Base-by-base conservation (phyloP, 257 asterid genomes). In the Ajuga chamaepitys region DNA sequence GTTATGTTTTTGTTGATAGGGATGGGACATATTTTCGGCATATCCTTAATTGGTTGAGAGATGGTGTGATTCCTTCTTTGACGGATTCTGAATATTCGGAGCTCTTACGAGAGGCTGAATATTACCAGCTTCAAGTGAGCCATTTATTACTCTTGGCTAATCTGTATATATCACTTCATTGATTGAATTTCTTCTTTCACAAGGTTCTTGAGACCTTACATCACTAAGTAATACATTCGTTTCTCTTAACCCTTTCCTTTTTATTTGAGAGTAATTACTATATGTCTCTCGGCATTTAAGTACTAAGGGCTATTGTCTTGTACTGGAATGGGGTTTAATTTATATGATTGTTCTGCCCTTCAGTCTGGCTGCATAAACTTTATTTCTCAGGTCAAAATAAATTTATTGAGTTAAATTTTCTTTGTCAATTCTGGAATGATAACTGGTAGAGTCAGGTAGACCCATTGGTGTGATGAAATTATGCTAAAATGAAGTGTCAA, bases 41-140 rank as follows among this genome's bases (percentile, higher is more conserved):
- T 78, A 79, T 92, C 71, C 74, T 92, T 74, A 92, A 92, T 78
- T 92, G 98, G 98, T 73, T 88, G 78, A 86, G 98, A 82, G 98
- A 92, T 67, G 95, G 96, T 51, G 84, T 77, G 53, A 60, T 92
- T 73, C 98, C 98, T 14, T 61, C 81, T 6, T 63, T 92, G 83
- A 79, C 69, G 61, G 97, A 92, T 54, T 63, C 71, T 66, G 93
- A 82, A 71, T 85, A 79, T 70, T 62, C 83, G 42, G 97, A 85
- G 82, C 90, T 92, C 81, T 66, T 84, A 70, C 81, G 80, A 54
- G 97, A 92, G 81, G 97, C 98, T 32, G 95, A 92, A 70, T 92
- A 82, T 81, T 92, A 70, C 86, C 97, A 92, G 71, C 95, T 92
- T 82, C 91, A 82, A 73, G 97, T 90, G 74, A 83, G 86, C 46